Evolutionary conservation across 352 stramenopile genomes (phyloP).

Genomic region (Plasmopara viticola): DNA sequence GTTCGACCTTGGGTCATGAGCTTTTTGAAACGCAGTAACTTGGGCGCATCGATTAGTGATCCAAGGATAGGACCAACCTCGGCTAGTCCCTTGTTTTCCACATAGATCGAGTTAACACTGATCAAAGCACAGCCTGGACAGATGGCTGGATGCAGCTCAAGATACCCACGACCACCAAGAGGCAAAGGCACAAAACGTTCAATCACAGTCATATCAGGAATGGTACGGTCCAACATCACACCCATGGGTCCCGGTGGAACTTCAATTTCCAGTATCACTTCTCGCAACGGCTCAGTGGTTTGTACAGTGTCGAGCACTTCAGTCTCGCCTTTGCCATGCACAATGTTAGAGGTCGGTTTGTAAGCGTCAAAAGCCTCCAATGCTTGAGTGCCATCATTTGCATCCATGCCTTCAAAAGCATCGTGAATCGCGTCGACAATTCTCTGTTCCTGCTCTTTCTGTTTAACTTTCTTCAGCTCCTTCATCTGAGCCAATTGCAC

Average conservation of each 20-base stretch:
- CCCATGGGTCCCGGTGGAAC: conserved; percentile 76
- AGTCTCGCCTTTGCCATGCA: conserved; percentile 5
- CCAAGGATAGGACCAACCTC: conserved; percentile 69
- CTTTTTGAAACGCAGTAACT: conserved; percentile 83
- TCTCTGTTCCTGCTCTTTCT: conserved; percentile 25
- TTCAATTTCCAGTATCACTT: conserved; percentile 80
- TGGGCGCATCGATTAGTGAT: conserved; percentile 42
- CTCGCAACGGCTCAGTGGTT: conserved; percentile 46
- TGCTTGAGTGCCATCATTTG: conserved; percentile 33
- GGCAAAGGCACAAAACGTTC: conserved; percentile 70
- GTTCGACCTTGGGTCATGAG: conserved; percentile 67
- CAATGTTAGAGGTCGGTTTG: conserved; percentile 22
- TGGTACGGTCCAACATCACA: conserved; percentile 73
- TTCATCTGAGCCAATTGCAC: conserved; percentile 6
- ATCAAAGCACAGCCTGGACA: conserved; percentile 70
- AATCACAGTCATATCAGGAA: conserved; percentile 72
- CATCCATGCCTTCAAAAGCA: conserved; percentile 66
- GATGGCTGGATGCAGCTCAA: conserved; percentile 77
- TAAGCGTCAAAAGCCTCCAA: conserved; percentile 34
- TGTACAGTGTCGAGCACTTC: conserved; percentile 15
- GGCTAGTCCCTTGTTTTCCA: conserved; percentile 62
- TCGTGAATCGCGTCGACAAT: conserved; percentile 68
- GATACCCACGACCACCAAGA: conserved; percentile 55
- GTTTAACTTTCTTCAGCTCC: conserved; percentile 6
- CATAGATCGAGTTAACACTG: conserved; percentile 69